Conservation (phyloP, 2,329 filamentous ascomycete genomes). For the Claviceps capensis region DNA sequence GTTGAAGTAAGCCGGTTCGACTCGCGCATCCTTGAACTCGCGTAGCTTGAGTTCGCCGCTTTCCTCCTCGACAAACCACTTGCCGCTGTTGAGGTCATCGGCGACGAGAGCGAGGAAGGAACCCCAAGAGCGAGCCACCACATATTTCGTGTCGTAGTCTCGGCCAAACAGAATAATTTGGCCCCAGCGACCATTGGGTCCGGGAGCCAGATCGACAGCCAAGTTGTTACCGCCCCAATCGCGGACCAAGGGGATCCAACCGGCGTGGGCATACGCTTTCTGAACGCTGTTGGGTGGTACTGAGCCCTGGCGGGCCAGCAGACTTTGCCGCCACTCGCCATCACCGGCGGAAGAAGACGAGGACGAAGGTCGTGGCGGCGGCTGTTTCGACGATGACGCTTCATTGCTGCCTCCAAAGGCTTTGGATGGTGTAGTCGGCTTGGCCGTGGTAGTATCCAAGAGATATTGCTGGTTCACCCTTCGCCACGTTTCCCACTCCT, state of each 20-base stretch:
- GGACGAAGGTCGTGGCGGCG: constrained; percentile 20
- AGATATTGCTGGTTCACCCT: constrained; percentile 85
- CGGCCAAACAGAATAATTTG: constrained; percentile 94
- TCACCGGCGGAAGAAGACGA: constrained; percentile 34
- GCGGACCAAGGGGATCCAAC: constrained; percentile 89
- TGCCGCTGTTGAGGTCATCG: constrained; percentile 80
- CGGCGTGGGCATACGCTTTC: constrained; percentile 83
- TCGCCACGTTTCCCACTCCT: constrained; percentile 96
- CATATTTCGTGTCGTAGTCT: constrained; percentile 98
- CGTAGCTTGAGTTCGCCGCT: constrained; percentile 79
- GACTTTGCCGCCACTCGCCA: constrained; percentile 66
- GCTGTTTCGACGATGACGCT: constrained; percentile 53
- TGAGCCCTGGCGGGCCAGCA: constrained; percentile 73
- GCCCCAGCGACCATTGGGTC: constrained; percentile 82
- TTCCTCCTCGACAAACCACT: constrained; percentile 89
- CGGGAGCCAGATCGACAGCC: constrained; percentile 82
- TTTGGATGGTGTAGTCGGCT: constrained; percentile 54
- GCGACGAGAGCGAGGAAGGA: constrained; percentile 75
- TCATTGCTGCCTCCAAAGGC: constrained; percentile 52
- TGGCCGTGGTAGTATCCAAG: constrained; percentile 41
- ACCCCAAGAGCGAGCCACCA: constrained; percentile 84
- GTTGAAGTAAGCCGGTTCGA: constrained; percentile 88
- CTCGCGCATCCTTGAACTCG: constrained; percentile 77
- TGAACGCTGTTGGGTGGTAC: constrained; percentile 78
- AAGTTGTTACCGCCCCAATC: constrained; percentile 99